Evolutionary conservation across 2,329 filamentous ascomycete genomes (phyloP).

Genomic region (Colletotrichum echinochloae): DNA sequence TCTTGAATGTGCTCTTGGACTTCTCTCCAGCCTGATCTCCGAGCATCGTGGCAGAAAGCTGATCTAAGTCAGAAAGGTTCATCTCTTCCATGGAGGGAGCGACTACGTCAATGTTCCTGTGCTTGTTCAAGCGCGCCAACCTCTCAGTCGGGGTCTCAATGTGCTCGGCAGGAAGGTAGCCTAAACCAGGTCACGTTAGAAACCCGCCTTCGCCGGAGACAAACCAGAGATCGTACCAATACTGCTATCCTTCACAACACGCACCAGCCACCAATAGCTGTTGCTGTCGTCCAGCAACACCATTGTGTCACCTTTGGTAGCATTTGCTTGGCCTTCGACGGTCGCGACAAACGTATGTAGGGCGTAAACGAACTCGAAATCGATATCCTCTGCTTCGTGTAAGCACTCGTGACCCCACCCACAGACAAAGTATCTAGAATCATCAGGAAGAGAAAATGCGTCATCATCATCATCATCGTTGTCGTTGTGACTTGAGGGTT

Average conservation of each 20-base stretch:
- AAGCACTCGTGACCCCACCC: slow-evolving; percentile 86
- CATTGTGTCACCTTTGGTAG: slow-evolving; percentile 98
- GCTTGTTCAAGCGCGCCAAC: slow-evolving; percentile 93
- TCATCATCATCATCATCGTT: slow-evolving; percentile 68
- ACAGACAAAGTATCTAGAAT: slow-evolving; percentile 75
- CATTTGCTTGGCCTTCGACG: slow-evolving; percentile 97
- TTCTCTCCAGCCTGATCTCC: slow-evolving; percentile 75
- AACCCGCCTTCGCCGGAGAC: neutral
- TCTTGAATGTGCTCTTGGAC: slow-evolving; percentile 84
- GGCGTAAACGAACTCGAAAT: slow-evolving; percentile 99
- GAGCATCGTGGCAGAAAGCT: slow-evolving; percentile 73
- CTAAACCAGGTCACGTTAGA: slow-evolving; percentile 59
- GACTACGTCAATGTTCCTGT: slow-evolving; percentile 95
- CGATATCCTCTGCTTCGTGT: slow-evolving; percentile 96
- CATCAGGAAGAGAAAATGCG: slow-evolving; percentile 67
- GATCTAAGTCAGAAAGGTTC: slow-evolving; percentile 48
- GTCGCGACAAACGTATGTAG: slow-evolving; percentile 98
- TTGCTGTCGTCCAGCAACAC: slow-evolving; percentile 98
- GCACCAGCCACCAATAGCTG: slow-evolving; percentile 99
- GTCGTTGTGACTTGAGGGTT: slow-evolving; percentile 49
- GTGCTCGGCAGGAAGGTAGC: slow-evolving; percentile 95
- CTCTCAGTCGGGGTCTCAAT: slow-evolving; percentile 98
- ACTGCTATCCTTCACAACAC: slow-evolving; percentile 96
- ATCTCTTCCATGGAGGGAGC: slow-evolving; percentile 27
- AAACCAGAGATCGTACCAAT: slow-evolving; percentile 68